Base-by-base conservation (phyloP, 2,329 filamentous ascomycete genomes). In the Microsporum ferrugineum region DNA sequence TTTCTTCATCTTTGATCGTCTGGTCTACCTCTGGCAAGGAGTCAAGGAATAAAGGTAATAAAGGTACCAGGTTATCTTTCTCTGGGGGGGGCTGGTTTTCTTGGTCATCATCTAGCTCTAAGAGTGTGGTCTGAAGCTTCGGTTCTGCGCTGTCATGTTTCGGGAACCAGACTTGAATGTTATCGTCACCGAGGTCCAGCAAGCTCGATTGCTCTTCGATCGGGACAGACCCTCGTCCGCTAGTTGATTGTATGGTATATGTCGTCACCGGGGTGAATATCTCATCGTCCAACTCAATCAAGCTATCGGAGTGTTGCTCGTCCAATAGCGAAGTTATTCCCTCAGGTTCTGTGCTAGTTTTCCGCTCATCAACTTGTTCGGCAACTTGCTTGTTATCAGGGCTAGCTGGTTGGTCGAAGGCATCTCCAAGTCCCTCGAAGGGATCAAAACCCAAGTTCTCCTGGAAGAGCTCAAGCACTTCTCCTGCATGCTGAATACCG, bases 401-500 rank as follows among this genome's bases (percentile, higher is more conserved):
- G n/a, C 39, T 23, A 14, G 14, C 23, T 29, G 34, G 12, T 14
- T 29, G 57, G 14, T 64, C 64, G 43, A 62, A 63, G 5, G 36
- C 55, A 7, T 58, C 60, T 27, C 51, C 49, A 27, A 63, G 55
- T 34, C 56, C 36, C 29, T 53, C 61, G 39, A 60, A 59, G 10
- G 63, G 63, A 31, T 64, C 63, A 17, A 57, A 53, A 23, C 39
- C 49, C 29, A 53, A 57, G 27, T 56, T 38, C 27, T 57, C 60
- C 14, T 66, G 61, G 62, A 71, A 71, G 14, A 76, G 62, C 34
- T 70, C 68, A 59, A 76, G 63, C 2, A 73, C 47, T 41, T 75
- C 72, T 59, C 73, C 74, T 34, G 67, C 68, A 60, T 67, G 69
- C 23, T 68, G 72, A 1, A 73, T 62, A 1, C 72, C 73, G 29